Conservation (phyloP, 768 basidiomycete species). For the Auricularia cornea region DNA sequence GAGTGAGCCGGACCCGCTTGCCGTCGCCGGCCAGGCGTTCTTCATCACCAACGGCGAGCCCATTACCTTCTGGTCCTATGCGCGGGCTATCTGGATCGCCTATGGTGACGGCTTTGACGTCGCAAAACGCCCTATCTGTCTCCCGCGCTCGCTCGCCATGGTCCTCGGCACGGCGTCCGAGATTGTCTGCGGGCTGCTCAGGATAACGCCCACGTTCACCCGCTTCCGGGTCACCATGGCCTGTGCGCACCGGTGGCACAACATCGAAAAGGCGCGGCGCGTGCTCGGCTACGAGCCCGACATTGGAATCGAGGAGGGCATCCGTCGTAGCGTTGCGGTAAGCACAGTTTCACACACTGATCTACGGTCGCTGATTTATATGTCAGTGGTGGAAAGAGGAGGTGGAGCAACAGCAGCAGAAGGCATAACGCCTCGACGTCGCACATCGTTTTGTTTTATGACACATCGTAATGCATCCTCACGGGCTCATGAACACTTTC, state of each 20-base stretch:
- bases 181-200: constrained; percentile 59
- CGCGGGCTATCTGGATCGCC: constrained; percentile 67
- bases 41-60: constrained; percentile 98
- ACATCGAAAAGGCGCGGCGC: constrained; percentile 87
- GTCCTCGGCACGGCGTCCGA: constrained; percentile 66
- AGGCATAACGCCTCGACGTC: too few species aligned
- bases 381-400: too few species aligned
- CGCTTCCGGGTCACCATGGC: constrained; percentile 74
- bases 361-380: too few species aligned
- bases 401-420: too few species aligned
- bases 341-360: too few species aligned
- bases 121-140: constrained; percentile 36
- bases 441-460: too few species aligned
- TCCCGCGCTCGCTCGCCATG: constrained; percentile 61
- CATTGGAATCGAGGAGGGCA: constrained; percentile 81
- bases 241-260: constrained; percentile 77
- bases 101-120: constrained; percentile 40
- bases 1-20: constrained; percentile 34
- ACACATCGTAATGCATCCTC: too few species aligned
- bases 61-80: constrained; percentile 92
- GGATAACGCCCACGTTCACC: constrained; percentile 81
- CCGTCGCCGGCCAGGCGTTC: constrained; percentile 88
- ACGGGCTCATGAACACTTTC: too few species aligned
- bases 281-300: constrained; percentile 91
- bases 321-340: constrained; percentile 69